Conservation (phyloP, 768 basidiomycete genomes). For the Macrolepiota albuminosa region DNA sequence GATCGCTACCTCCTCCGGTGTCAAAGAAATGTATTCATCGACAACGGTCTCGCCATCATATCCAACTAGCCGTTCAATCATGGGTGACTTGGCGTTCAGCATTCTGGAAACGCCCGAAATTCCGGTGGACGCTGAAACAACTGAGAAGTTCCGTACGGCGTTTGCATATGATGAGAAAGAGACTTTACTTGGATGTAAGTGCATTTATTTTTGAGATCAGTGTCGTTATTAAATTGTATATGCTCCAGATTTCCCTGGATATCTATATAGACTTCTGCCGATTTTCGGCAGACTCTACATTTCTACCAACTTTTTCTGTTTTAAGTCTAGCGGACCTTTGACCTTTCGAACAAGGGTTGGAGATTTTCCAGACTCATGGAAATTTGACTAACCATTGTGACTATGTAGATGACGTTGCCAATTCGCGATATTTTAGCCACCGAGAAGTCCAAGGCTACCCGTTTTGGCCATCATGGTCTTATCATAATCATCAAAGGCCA, state of each 20-base stretch:
- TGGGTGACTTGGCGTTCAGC: slow-evolving; percentile 70
- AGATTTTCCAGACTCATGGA: not conserved
- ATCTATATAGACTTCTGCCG: slow-evolving; percentile 86
- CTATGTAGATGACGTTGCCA: slow-evolving; percentile 87
- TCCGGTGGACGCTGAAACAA: slow-evolving; percentile 53
- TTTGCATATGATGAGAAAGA: slow-evolving; percentile 93
- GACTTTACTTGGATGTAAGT: slow-evolving; percentile 81
- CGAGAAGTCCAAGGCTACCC: slow-evolving; percentile 82
- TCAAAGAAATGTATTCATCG: slow-evolving; percentile 61
- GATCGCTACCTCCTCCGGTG: slow-evolving; percentile 28
- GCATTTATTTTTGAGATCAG: not conserved
- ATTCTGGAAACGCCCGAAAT: slow-evolving; percentile 73
- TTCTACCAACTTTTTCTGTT: slow-evolving; percentile 91
- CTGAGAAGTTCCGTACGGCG: slow-evolving; percentile 70
- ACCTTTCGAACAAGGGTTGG: slow-evolving; percentile 75
- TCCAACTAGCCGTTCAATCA: slow-evolving; percentile 30
- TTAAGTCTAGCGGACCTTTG: slow-evolving; percentile 82
- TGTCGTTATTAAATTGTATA: slow-evolving; percentile 1
- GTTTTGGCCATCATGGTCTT: slow-evolving; percentile 87
- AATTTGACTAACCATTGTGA: not conserved
- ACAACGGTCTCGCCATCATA: slow-evolving; percentile 23
- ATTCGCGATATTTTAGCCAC: slow-evolving; percentile 82
- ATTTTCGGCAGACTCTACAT: slow-evolving; percentile 85
- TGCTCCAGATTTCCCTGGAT: slow-evolving; percentile 79
- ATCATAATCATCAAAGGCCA: slow-evolving; percentile 91